phyloP scores from a whole-genome alignment of 257 asterid genomes.

The Solanum medicagineum region DNA sequence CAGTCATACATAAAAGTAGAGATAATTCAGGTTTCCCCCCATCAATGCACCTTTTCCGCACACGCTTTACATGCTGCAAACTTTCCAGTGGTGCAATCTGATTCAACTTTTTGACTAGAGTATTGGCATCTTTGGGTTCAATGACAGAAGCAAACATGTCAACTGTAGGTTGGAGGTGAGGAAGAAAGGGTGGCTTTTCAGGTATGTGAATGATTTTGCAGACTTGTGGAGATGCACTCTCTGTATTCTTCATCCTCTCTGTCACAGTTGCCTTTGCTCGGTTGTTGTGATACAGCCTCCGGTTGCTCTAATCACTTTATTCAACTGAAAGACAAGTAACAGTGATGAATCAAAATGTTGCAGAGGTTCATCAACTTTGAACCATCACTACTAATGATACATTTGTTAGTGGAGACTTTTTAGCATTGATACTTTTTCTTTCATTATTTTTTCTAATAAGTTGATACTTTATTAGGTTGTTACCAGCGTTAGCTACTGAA shows the following conservation, averaged over 20 bases:
- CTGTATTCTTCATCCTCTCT: neutral
- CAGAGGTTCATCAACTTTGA: no score
- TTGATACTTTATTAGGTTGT: neutral
- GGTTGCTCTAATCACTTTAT: neutral
- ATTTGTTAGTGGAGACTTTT: no score
- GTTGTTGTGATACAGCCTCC: neutral
- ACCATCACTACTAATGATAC: no score
- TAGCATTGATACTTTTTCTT: no score
- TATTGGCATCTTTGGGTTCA: conserved; percentile 61
- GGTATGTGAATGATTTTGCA: conserved; percentile 69
- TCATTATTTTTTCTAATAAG: neutral
- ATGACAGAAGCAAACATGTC: conserved; percentile 52
- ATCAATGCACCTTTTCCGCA: conserved; percentile 40
- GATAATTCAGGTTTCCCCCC: conserved; percentile 55
- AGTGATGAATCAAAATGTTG: no score
- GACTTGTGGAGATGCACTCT: neutral
- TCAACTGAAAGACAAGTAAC: no score
- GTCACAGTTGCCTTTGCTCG: neutral
- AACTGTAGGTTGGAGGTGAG: conserved; percentile 65
- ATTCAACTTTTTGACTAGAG: conserved; percentile 72
- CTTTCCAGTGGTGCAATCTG: conserved; percentile 71
- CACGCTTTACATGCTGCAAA: conserved; percentile 85
- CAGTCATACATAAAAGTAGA: conserved; percentile 49
- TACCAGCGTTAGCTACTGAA: neutral
- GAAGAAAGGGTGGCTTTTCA: conserved; percentile 40